Percentiles rank a stretch among this genome's conserved stretches.
Evolutionary conservation across 805 yeast genomes (phyloP).

Genomic region (Lipomyces kockii): DNA sequence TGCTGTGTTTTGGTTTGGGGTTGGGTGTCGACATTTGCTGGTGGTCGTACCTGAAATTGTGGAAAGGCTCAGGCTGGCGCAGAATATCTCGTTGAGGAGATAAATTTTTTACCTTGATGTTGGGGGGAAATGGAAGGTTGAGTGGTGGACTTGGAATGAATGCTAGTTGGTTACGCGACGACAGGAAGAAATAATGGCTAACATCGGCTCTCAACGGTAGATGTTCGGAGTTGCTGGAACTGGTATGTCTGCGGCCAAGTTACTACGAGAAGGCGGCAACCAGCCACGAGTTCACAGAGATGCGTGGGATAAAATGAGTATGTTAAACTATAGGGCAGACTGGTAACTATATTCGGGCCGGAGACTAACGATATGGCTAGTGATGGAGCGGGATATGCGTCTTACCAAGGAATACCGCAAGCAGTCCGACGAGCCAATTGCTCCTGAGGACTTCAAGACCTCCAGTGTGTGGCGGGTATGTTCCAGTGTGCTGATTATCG

Average conservation of each 20-base stretch:
- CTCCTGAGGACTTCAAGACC: slow-evolving; percentile 80
- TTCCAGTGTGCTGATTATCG: background rate
- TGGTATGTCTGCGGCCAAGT: slow-evolving; percentile 51
- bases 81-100: too few relatives aligned
- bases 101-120: too few relatives aligned
- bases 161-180: too few relatives aligned
- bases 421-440: slow-evolving; percentile 66
- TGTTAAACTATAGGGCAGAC: background rate
- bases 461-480: slow-evolving; percentile 54
- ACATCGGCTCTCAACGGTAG: background rate
- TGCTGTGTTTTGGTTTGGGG: background rate
- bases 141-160: too few relatives aligned
- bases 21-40: too few relatives aligned
- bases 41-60: too few relatives aligned
- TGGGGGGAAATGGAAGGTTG: too few relatives aligned
- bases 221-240: slow-evolving; percentile 55
- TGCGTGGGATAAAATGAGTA: slow-evolving; percentile 33
- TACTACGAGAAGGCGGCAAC: slow-evolving; percentile 55
- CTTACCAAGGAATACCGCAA: slow-evolving; percentile 76
- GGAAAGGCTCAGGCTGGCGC: too few relatives aligned
- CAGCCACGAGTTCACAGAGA: slow-evolving; percentile 29
- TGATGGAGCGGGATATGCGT: slow-evolving; percentile 75
- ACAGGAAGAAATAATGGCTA: background rate
- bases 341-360: background rate
- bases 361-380: slow-evolving; percentile 31